phyloP scores from a whole-genome alignment of 1,284 basidiomycete genomes.

The Microbotryum violaceum region DNA sequence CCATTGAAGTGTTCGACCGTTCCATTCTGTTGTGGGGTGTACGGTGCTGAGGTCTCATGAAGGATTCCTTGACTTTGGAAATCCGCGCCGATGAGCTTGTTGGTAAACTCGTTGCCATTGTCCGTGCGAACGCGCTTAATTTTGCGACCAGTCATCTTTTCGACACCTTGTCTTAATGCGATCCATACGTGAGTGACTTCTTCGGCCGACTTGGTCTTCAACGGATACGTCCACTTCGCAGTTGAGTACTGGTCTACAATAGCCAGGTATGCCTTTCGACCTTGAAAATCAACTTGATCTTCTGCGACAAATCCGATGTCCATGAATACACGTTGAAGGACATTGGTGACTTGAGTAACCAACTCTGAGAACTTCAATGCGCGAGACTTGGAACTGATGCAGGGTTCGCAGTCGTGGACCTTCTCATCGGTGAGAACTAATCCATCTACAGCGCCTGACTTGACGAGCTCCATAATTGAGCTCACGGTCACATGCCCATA shows the following conservation, averaged over 20 bases:
- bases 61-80: constrained; percentile 9
- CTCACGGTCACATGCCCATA: no score
- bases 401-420: background rate
- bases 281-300: no score
- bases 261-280: no score
- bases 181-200: no score
- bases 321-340: background rate
- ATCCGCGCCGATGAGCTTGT: background rate
- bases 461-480: no score
- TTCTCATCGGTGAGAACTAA: background rate
- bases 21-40: constrained; percentile 15
- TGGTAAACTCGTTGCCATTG: constrained; percentile 18
- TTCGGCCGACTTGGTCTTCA: no score
- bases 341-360: background rate
- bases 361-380: background rate
- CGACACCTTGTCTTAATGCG: constrained; percentile 9
- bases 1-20: background rate
- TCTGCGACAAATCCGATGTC: no score
- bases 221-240: no score
- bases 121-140: constrained; percentile 38
- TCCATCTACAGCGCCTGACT: background rate
- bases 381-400: background rate
- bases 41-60: constrained; percentile 7
- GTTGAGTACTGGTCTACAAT: no score
- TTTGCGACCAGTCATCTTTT: constrained; percentile 30